Evolutionary conservation across 2,329 filamentous ascomycete genomes (phyloP).

Genomic region (Phyllosticta citrichinensis): DNA sequence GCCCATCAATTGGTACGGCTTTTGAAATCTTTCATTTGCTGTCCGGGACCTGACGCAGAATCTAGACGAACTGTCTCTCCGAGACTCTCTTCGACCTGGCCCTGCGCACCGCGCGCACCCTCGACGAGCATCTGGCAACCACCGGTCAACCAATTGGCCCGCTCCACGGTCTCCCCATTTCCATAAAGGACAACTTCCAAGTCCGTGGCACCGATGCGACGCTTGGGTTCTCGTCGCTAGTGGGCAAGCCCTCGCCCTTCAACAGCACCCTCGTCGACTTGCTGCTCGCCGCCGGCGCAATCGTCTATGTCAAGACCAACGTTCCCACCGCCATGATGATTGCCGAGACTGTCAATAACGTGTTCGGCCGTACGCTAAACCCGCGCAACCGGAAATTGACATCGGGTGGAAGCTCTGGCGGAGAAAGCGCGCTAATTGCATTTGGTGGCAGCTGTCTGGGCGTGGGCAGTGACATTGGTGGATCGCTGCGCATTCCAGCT

Average conservation of each 20-base stretch:
- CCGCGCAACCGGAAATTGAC: conserved; percentile 50
- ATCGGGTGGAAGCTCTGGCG: conserved; percentile 56
- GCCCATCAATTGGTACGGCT: conserved; percentile 43
- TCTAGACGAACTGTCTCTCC: conserved; percentile 50
- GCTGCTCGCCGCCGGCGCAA: conserved; percentile 49
- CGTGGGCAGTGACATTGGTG: conserved; percentile 54
- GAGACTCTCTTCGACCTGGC: conserved; percentile 48
- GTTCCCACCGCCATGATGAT: conserved; percentile 63
- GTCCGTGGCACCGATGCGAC: conserved; percentile 50
- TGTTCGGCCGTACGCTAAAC: conserved; percentile 53
- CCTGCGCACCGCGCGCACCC: conserved; percentile 39
- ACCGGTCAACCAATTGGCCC: conserved; percentile 46
- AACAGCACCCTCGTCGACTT: conserved; percentile 50
- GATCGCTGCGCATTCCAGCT: conserved; percentile 46
- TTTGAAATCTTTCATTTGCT: not conserved
- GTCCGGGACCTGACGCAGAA: not conserved
- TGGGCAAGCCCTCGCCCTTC: conserved; percentile 46
- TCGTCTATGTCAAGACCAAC: conserved; percentile 63
- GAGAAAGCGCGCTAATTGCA: conserved; percentile 53
- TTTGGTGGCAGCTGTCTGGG: conserved; percentile 52
- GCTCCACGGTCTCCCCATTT: conserved; percentile 56
- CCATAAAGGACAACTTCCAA: conserved; percentile 64
- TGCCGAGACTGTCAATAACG: conserved; percentile 55
- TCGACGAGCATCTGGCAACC: conserved; percentile 41
- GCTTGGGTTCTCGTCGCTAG: conserved; percentile 53